These are phyloP conservation scores for Cordyceps cicadae DNA, from an alignment of 2,329 filamentous ascomycete species.

Conservation along the genomic window DNA sequence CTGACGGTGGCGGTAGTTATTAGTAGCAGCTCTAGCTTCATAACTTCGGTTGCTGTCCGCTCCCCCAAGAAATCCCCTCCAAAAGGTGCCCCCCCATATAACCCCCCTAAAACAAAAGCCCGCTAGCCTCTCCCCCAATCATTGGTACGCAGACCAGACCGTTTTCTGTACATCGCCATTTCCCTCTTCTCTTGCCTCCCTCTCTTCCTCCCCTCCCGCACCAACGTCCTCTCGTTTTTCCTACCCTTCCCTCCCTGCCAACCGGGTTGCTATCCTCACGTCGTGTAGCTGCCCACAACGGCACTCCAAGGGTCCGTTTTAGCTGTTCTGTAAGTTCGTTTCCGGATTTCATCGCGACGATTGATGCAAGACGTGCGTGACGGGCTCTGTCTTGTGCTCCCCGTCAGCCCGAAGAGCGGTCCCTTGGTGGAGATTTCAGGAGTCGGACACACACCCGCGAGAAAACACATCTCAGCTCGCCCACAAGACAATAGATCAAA, in stretches of 20 bases:
- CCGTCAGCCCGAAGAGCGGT: conserved; percentile 1
- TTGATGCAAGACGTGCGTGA: conserved; percentile 5
- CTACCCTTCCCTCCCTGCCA: background rate
- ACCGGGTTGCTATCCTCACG: background rate
- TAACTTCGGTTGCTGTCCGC: background rate
- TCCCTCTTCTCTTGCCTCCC: conserved; percentile 8
- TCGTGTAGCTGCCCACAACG: conserved; percentile 4
- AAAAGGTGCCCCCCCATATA: background rate
- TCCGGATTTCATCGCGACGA: conserved; percentile 6
- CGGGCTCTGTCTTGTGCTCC: conserved; percentile 3
- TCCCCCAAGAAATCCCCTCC: background rate
- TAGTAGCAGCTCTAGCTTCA: background rate
- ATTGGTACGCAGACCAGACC: conserved; percentile 7
- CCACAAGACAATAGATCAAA: background rate
- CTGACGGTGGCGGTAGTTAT: background rate
- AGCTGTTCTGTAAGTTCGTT: conserved; percentile 3
- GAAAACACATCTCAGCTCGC: background rate
- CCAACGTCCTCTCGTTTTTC: background rate
- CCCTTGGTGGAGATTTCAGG: conserved; percentile 11
- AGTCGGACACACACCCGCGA: conserved; percentile 5
- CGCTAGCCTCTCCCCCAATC: conserved; percentile 8
- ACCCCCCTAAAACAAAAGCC: background rate
- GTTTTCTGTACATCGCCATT: conserved; percentile 10
- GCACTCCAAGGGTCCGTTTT: background rate
- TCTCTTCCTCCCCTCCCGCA: conserved; percentile 7